These are phyloP conservation scores for Trichoderma breve DNA, from an alignment of 2,329 filamentous ascomycete genomes.

Conservation along the genomic window DNA sequence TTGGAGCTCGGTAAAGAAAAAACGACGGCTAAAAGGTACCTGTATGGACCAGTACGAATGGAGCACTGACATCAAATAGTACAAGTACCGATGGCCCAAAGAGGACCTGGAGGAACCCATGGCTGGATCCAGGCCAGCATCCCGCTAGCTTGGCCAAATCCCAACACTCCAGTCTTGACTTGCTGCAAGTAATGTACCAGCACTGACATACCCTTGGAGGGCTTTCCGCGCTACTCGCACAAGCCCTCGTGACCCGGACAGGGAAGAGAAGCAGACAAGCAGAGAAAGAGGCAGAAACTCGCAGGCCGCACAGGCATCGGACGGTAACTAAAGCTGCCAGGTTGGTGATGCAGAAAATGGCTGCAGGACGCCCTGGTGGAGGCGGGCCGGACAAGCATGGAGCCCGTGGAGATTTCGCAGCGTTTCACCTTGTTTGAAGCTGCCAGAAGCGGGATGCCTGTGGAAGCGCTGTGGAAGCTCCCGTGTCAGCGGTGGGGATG, in stretches of 20 bases:
- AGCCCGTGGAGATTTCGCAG: constrained; percentile 14
- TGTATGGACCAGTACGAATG: background rate
- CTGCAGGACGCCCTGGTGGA: constrained; percentile 17
- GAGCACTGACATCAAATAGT: background rate
- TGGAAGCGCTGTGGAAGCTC: constrained; percentile 20
- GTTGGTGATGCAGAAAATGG: constrained; percentile 18
- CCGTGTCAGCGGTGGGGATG: constrained; percentile 18
- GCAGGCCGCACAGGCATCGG: background rate
- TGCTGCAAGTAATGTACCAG: background rate
- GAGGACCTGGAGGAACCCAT: background rate
- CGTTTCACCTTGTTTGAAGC: constrained; percentile 20
- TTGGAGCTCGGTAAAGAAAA: background rate
- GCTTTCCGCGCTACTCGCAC: background rate
- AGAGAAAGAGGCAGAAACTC: background rate
- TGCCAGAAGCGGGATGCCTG: constrained; percentile 18
- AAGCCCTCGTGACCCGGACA: background rate
- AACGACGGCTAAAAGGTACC: background rate
- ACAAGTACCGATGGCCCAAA: background rate
- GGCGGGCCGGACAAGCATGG: constrained; percentile 12
- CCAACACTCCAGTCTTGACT: background rate
- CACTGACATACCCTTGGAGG: background rate
- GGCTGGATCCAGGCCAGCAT: background rate
- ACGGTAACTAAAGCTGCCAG: constrained; percentile 13
- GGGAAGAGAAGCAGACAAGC: background rate
- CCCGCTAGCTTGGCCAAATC: background rate